These are phyloP conservation scores for Saccharomyces kudriavzevii DNA, from an alignment of 805 yeast species.

Conservation along the genomic window DNA sequence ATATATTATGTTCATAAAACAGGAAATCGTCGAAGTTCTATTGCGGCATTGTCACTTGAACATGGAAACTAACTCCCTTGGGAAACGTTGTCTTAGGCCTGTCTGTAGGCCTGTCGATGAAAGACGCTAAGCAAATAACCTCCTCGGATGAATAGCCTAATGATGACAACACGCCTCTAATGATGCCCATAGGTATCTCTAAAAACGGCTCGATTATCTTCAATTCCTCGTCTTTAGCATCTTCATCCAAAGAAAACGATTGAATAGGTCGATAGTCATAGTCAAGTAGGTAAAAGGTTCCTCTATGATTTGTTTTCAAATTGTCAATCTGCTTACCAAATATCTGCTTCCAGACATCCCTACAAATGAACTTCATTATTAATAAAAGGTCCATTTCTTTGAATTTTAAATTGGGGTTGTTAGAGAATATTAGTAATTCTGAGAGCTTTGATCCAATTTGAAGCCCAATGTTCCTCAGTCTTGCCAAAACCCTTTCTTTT, in stretches of 20 bases:
- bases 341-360: constrained; percentile 80
- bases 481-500: constrained; percentile 44
- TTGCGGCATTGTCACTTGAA: constrained; percentile 17
- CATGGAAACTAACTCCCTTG: constrained; percentile 29
- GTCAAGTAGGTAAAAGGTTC: constrained; percentile 32
- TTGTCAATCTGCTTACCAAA: constrained; percentile 87
- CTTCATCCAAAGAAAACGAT: constrained; percentile 19
- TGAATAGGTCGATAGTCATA: constrained; percentile 25
- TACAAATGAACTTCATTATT: constrained; percentile 84
- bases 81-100: constrained; percentile 11
- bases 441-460: constrained; percentile 54
- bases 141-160: constrained; percentile 23
- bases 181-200: constrained; percentile 29
- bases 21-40: background rate
- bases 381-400: constrained; percentile 59
- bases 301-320: constrained; percentile 82
- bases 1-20: background rate
- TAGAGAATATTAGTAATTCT: constrained; percentile 39
- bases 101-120: constrained; percentile 22
- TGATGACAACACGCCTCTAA: constrained; percentile 27
- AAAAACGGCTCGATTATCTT: constrained; percentile 26
- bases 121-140: constrained; percentile 23
- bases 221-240: constrained; percentile 14
- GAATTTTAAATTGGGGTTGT: constrained; percentile 40
- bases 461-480: constrained; percentile 67